Conservation (phyloP, 1,139 yeast species). For the Saccharomyces pastorianus region DNA sequence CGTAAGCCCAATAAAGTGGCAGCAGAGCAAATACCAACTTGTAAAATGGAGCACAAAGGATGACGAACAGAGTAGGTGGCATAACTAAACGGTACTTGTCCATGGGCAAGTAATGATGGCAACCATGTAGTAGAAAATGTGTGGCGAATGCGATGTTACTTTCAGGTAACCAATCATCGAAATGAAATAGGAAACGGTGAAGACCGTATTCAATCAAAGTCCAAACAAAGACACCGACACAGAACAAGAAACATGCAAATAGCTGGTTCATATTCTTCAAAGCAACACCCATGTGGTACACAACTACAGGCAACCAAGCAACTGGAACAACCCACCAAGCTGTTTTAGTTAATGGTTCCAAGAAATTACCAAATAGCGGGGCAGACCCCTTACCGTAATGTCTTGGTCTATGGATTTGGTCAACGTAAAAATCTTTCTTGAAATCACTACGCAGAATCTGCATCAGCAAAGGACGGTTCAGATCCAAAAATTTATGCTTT, state of each 20-base stretch:
- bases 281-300: slow-evolving; percentile 41
- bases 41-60: slow-evolving; percentile 53
- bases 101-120: slow-evolving; percentile 97
- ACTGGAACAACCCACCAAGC: slow-evolving; percentile 82
- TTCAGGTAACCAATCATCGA: slow-evolving; percentile 80
- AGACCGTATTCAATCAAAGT: slow-evolving; percentile 78
- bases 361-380: slow-evolving; percentile 66
- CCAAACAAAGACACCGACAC: slow-evolving; percentile 78
- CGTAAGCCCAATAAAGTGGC: slow-evolving; percentile 53
- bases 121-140: slow-evolving; percentile 89
- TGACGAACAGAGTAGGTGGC: slow-evolving; percentile 80
- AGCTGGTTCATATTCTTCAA: slow-evolving; percentile 32
- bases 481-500: slow-evolving; percentile 79
- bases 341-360: slow-evolving; percentile 63
- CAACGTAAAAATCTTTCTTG: slow-evolving; percentile 81
- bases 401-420: slow-evolving; percentile 95
- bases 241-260: slow-evolving; percentile 37
- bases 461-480: slow-evolving; percentile 67
- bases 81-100: slow-evolving; percentile 85
- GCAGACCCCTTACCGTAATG: slow-evolving; percentile 92
- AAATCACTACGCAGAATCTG: slow-evolving; percentile 73
- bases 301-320: slow-evolving; percentile 79
- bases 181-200: slow-evolving; percentile 89
- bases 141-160: slow-evolving; percentile 63
- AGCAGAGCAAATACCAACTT: slow-evolving; percentile 49